Percentiles rank a stretch among this genome's conserved stretches.
Conservation (phyloP, 73 alveolate species). For the Tetrahymena elliotti region DNA sequence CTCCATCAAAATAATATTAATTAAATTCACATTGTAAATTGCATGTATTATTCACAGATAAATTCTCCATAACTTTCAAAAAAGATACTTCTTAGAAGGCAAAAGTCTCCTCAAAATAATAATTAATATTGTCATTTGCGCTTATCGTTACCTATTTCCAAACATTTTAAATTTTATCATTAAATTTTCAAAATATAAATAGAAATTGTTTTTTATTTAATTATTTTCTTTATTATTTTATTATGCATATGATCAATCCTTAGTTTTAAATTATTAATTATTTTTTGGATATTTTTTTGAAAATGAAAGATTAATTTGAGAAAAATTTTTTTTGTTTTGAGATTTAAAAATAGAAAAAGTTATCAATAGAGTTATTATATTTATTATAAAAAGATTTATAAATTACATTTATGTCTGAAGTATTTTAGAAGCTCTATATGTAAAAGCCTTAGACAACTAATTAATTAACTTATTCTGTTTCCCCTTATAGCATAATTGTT, state of each 20-base stretch:
- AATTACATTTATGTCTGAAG: not conserved
- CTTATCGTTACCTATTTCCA: not conserved
- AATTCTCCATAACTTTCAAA: not conserved
- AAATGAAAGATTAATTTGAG: too few species aligned
- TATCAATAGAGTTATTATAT: not conserved
- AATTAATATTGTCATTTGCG: not conserved
- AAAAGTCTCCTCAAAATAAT: not conserved
- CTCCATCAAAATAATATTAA: not conserved
- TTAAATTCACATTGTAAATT: not conserved
- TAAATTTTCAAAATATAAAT: not conserved
- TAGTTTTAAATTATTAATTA: too few species aligned
- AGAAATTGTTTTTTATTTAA: not conserved
- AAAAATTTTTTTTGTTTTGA: too few species aligned
- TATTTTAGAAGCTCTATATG: not conserved
- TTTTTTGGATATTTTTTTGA: too few species aligned
- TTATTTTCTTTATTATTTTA: too few species aligned
- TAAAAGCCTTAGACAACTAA: not conserved
- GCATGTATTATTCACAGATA: not conserved
- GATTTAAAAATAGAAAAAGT: too few species aligned
- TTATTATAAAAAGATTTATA: not conserved
- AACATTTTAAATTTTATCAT: not conserved
- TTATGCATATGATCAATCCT: too few species aligned
- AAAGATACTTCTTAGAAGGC: not conserved
- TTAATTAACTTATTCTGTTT: not conserved
- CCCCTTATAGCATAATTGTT: not conserved